Conservation (phyloP, 805 yeast genomes). For the Metschnikowia shivogae region DNA sequence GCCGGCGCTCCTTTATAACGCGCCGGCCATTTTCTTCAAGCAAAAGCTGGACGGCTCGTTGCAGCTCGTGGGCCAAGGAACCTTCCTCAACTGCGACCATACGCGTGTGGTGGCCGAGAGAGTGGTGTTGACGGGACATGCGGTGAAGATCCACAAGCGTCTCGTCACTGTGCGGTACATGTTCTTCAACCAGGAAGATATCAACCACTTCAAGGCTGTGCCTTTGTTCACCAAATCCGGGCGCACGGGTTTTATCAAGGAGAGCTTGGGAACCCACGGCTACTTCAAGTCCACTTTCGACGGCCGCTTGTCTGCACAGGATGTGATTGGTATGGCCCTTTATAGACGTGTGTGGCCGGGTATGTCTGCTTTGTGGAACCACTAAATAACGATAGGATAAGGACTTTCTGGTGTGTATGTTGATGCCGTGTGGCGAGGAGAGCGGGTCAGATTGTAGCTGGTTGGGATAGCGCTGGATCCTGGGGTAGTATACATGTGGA, state of each 20-base stretch:
- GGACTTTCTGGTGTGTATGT: not conserved
- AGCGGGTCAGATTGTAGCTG: too few relatives aligned
- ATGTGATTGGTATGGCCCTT: slow-evolving; percentile 87
- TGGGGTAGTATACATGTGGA: too few relatives aligned
- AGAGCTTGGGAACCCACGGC: slow-evolving; percentile 96
- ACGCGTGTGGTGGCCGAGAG: slow-evolving; percentile 83
- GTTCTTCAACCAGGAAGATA: slow-evolving; percentile 92
- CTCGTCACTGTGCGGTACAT: slow-evolving; percentile 92
- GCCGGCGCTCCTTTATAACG: slow-evolving; percentile 77
- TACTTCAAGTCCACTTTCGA: slow-evolving; percentile 95
- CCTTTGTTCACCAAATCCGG: slow-evolving; percentile 93
- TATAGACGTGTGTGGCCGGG: slow-evolving; percentile 94
- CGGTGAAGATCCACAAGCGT: slow-evolving; percentile 89
- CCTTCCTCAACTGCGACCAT: slow-evolving; percentile 82
- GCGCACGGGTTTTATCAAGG: slow-evolving; percentile 90
- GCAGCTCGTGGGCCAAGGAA: slow-evolving; percentile 83
- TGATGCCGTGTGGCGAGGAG: not conserved
- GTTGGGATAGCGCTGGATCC: too few relatives aligned
- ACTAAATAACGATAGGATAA: not conserved
- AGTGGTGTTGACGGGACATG: slow-evolving; percentile 86
- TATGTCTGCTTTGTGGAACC: slow-evolving; percentile 29
- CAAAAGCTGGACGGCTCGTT: slow-evolving; percentile 40
- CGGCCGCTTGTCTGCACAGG: slow-evolving; percentile 86
- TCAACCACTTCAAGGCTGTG: slow-evolving; percentile 82
- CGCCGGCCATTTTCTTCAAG: slow-evolving; percentile 83